Evolutionary conservation across 2,329 filamentous ascomycete species (phyloP).

Genomic region (Cytospora piceicola): DNA sequence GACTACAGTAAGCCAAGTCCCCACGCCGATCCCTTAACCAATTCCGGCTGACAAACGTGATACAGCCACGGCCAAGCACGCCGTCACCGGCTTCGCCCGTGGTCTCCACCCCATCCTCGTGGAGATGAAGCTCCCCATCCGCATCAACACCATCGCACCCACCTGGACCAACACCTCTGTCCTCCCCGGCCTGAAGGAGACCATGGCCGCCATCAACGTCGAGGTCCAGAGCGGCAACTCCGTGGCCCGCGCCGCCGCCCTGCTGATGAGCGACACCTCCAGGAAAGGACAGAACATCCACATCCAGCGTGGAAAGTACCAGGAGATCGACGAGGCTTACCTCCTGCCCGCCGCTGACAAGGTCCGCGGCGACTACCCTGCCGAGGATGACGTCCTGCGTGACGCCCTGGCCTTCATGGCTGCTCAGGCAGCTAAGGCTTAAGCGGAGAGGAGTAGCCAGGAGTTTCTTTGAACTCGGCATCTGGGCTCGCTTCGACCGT

Average conservation of each 20-base stretch:
- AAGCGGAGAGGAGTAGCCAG: background rate
- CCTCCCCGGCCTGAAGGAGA: slow-evolving; percentile 42
- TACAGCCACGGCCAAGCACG: slow-evolving; percentile 57
- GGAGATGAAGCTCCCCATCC: slow-evolving; percentile 48
- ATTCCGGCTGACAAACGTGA: slow-evolving; percentile 19
- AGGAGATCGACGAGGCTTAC: slow-evolving; percentile 56
- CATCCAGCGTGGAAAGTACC: slow-evolving; percentile 50
- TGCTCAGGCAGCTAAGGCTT: slow-evolving; percentile 11
- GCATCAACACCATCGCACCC: slow-evolving; percentile 59
- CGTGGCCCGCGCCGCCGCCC: slow-evolving; percentile 53
- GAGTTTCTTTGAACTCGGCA: background rate
- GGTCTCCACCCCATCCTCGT: slow-evolving; percentile 47
- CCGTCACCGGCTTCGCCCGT: slow-evolving; percentile 56
- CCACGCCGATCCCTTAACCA: background rate
- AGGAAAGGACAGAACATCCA: slow-evolving; percentile 59
- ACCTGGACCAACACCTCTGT: slow-evolving; percentile 58
- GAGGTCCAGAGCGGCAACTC: slow-evolving; percentile 49
- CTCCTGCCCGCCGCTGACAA: slow-evolving; percentile 41
- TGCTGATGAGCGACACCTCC: slow-evolving; percentile 52
- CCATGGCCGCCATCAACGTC: slow-evolving; percentile 46
- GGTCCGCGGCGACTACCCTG: slow-evolving; percentile 40
- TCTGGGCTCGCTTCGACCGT: background rate
- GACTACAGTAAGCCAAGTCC: slow-evolving; percentile 51
- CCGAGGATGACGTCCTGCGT: slow-evolving; percentile 43
- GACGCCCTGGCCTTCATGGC: slow-evolving; percentile 27